phyloP scores from a whole-genome alignment of 2,329 filamentous ascomycete genomes.

The Shiraia sp. region DNA sequence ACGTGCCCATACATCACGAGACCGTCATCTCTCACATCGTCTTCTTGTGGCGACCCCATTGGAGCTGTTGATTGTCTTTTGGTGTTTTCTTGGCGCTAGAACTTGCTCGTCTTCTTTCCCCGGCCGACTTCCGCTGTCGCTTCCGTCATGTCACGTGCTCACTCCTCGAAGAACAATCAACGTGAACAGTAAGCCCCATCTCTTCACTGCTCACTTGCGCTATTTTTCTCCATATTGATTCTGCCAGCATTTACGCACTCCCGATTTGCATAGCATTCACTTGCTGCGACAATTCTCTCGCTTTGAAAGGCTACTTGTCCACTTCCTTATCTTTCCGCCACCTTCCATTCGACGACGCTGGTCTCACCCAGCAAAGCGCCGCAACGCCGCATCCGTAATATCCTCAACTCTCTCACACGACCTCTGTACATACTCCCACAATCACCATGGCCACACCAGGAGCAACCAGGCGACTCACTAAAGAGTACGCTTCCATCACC shows the following conservation, averaged over 20 bases:
- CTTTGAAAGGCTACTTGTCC: no score
- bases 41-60: constrained; percentile 50
- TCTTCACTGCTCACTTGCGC: no score
- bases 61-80: constrained; percentile 35
- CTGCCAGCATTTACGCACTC: no score
- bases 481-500: constrained; percentile 67
- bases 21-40: constrained; percentile 47
- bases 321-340: constrained; percentile 8
- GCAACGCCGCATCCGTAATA: constrained; percentile 1
- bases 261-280: no score
- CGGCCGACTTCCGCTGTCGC: constrained; percentile 2
- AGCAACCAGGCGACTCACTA: constrained; percentile 56
- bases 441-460: constrained; percentile 45
- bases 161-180: no score
- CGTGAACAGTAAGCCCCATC: no score
- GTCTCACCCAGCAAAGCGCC: background rate
- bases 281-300: no score
- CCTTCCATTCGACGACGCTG: background rate
- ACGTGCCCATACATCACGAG: background rate
- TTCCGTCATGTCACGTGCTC: constrained; percentile 22
- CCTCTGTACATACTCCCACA: constrained; percentile 1
- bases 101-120: constrained; percentile 2
- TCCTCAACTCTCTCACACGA: constrained; percentile 5
- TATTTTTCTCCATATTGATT: no score
- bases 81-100: constrained; percentile 30